phyloP scores from a whole-genome alignment of 768 basidiomycete species.

The Panellus pusillus region DNA sequence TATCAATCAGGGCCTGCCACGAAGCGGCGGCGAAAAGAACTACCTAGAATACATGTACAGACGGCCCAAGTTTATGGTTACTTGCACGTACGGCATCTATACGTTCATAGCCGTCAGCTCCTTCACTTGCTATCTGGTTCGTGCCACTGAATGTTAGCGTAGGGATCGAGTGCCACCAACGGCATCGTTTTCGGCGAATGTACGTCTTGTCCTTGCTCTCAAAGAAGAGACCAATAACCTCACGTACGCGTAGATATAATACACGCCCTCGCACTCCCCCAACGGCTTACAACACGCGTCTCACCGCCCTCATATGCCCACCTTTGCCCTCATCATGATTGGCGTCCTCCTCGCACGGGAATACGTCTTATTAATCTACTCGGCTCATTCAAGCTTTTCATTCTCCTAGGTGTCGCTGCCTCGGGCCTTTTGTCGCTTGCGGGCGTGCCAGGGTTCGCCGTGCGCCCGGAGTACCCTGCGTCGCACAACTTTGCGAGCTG shows the following conservation, averaged over 20 bases:
- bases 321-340: conserved; percentile 37
- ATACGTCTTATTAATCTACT: conserved; percentile 64
- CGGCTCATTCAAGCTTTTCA: conserved; percentile 56
- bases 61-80: conserved; percentile 54
- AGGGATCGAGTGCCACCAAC: conserved; percentile 27
- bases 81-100: conserved; percentile 56
- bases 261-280: conserved; percentile 33
- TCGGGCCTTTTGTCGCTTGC: conserved; percentile 47
- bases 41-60: conserved; percentile 65
- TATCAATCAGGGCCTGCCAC: conserved; percentile 49
- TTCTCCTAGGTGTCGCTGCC: conserved; percentile 49
- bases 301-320: conserved; percentile 35
- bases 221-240: no score
- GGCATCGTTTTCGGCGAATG: conserved; percentile 65
- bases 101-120: conserved; percentile 45
- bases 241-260: conserved; percentile 28
- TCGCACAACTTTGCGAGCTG: conserved; percentile 33
- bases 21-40: conserved; percentile 71
- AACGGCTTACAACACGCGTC: conserved; percentile 19
- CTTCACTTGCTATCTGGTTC: conserved; percentile 10
- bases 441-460: conserved; percentile 47
- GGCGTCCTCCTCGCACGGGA: conserved; percentile 51
- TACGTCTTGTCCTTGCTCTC: conserved; percentile 11
- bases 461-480: conserved; percentile 32
- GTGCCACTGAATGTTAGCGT: background rate